A percentile compares a stretch with the other conserved stretches of the same genome.
Evolutionary conservation across 768 basidiomycete genomes (phyloP).

Genomic region (Arthromyces matolae): DNA sequence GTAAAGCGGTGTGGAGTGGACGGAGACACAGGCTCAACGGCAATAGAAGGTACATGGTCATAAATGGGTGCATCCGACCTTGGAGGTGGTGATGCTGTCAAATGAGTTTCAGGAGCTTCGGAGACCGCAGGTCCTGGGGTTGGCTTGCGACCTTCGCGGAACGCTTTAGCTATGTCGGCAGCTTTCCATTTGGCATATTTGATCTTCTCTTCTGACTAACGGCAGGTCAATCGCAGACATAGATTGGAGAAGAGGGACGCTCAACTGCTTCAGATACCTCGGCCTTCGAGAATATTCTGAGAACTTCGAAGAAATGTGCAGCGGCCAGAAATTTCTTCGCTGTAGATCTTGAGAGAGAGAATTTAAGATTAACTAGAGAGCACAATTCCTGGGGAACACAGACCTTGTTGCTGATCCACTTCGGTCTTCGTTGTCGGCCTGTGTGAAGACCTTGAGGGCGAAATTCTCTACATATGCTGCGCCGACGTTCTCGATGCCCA

Average conservation of each 20-base stretch:
- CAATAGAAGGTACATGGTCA: conserved; percentile 19
- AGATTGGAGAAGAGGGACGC: conserved; percentile 33
- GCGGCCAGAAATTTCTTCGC: conserved; percentile 95
- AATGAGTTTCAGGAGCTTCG: conserved; percentile 18
- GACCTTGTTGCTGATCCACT: conserved; percentile 73
- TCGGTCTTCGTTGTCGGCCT: conserved; percentile 91
- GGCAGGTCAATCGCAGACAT: background rate
- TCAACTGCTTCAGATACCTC: conserved; percentile 46
- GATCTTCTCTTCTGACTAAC: conserved; percentile 80
- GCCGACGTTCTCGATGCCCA: conserved; percentile 78
- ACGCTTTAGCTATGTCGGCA: conserved; percentile 88
- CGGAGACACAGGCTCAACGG: conserved; percentile 28
- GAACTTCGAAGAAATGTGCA: conserved; percentile 89
- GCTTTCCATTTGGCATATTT: conserved; percentile 98
- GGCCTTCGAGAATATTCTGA: conserved; percentile 67
- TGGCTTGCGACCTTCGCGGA: conserved; percentile 89
- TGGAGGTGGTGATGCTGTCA: conserved; percentile 7
- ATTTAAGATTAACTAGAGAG: background rate
- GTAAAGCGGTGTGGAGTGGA: conserved; percentile 18
- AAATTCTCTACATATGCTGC: conserved; percentile 95
- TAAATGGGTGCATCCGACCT: conserved; percentile 10
- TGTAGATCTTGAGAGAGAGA: conserved; percentile 60
- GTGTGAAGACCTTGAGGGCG: conserved; percentile 81
- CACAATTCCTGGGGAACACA: conserved; percentile 13
- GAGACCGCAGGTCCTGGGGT: conserved; percentile 70